These are phyloP conservation scores for Suhomyces faveliae DNA, from an alignment of 805 yeast genomes.

Conservation along the genomic window DNA sequence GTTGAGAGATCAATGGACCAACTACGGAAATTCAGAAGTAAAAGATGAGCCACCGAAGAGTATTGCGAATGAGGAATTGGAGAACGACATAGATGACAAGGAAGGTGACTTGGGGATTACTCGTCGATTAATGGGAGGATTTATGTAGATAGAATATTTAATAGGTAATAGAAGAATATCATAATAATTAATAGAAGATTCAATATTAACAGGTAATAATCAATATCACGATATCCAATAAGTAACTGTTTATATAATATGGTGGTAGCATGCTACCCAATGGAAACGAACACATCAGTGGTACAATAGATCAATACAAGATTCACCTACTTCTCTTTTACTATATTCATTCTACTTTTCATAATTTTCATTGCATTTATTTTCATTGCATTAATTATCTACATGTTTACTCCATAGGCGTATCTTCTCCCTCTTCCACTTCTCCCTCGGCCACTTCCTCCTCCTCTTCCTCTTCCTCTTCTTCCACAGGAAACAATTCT, in stretches of 20 bases:
- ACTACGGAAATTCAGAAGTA: conserved; percentile 7
- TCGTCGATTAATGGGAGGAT: conserved; percentile 21
- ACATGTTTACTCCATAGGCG: conserved; percentile 3
- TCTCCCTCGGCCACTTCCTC: conserved; percentile 23
- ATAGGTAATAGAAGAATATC: too few species aligned
- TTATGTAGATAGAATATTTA: too few species aligned
- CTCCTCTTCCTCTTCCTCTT: conserved; percentile 26
- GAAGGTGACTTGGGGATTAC: conserved; percentile 11
- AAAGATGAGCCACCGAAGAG: neutral
- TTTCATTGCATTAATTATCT: neutral
- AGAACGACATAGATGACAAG: conserved; percentile 8
- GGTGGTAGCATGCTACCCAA: too few species aligned
- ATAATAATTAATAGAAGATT: too few species aligned
- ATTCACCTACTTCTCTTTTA: neutral
- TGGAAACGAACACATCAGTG: too few species aligned
- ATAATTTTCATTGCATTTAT: neutral
- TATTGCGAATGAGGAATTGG: neutral
- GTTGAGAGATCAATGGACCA: conserved; percentile 38
- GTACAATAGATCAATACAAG: neutral
- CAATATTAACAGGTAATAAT: too few species aligned
- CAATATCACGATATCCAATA: too few species aligned
- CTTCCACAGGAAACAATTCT: conserved; percentile 50
- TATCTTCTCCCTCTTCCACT: conserved; percentile 8
- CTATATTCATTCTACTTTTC: neutral
- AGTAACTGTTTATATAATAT: too few species aligned